Evolutionary conservation across 2,329 filamentous ascomycete species (phyloP), one percentile per base, ranked within the genome.

Genomic region (Verticillium zaregamsianum): DNA sequence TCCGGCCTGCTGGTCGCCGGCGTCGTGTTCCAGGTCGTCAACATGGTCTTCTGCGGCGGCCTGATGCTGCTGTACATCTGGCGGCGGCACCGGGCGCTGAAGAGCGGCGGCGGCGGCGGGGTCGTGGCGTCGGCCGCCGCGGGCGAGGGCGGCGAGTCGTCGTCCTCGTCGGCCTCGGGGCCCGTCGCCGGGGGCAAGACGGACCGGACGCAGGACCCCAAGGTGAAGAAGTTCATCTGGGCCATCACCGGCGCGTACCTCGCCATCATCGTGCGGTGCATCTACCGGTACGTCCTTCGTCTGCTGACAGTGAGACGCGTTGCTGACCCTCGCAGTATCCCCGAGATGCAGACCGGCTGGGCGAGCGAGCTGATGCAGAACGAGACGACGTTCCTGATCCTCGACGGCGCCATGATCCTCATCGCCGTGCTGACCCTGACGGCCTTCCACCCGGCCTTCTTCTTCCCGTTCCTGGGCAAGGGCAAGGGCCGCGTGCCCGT

Each of bases 31-130:
- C 67, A 69, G 14, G 59, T 69, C 61, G 65, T 55, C 12, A 69
- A 69, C 5, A 69, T 69, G 67, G 31, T 69, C 3, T 65, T 68
- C n/a, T 69, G 67, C 9, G 67, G 67, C 3, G 60, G 64, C 0
- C 39, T 69, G 15, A 69, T 69, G 67, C 58, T 69, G 6, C 15
- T 69, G 0, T 69, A 69, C 32, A 35, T 59, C n/a, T 57, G 49
- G 35, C 45, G 63, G n/a, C 35, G 49, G 3, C 23, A 55, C 23
- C 37, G 33, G n/a, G 40, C 58, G 8, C 28, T 59, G 39, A 59
- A 59, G 58, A 59, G 35, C n/a, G 32, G 28, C 4, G 23, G 11
- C 39, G 12, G 17, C 56, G n/a, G 20, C 54, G 54, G 25, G 8
- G 25, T 11, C 25, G 54, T n/a, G 39, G 12, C 28, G 54, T n/a